These are phyloP conservation scores for Brassica rapa DNA, from an alignment of 345 rosid genomes.

Conservation along the genomic window DNA sequence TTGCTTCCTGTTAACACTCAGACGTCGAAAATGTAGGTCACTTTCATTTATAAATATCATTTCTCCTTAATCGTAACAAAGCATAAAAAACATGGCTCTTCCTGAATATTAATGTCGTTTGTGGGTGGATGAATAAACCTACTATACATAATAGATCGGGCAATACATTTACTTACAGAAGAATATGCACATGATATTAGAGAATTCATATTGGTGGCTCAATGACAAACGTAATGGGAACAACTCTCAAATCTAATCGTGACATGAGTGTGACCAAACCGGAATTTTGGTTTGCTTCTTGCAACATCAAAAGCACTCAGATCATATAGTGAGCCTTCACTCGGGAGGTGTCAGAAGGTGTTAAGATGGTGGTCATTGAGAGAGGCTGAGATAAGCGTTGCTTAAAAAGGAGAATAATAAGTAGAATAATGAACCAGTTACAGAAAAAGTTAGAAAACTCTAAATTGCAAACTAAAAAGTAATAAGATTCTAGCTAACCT, in stretches of 20 bases:
- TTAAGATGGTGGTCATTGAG: neutral
- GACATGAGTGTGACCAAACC: neutral
- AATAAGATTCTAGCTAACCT: neutral
- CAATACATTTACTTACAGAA: neutral
- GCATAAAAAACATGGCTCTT: neutral
- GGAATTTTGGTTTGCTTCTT: neutral
- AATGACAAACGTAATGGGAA: neutral
- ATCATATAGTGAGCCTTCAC: neutral
- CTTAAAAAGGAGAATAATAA: neutral
- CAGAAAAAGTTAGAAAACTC: neutral
- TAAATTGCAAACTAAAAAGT: neutral
- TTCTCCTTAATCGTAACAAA: neutral
- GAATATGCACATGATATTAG: neutral
- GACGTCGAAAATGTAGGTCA: neutral
- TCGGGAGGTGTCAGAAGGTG: neutral
- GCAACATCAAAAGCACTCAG: neutral
- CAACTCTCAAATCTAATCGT: neutral
- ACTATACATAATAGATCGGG: neutral
- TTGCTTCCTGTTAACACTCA: no score
- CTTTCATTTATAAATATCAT: no score
- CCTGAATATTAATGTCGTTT: neutral
- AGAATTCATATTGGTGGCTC: neutral
- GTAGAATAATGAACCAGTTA: neutral
- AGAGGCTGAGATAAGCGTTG: neutral
- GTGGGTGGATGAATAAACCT: neutral